Base-by-base conservation (phyloP, 2,329 filamentous ascomycete genomes). In the Didymella sp. region DNA sequence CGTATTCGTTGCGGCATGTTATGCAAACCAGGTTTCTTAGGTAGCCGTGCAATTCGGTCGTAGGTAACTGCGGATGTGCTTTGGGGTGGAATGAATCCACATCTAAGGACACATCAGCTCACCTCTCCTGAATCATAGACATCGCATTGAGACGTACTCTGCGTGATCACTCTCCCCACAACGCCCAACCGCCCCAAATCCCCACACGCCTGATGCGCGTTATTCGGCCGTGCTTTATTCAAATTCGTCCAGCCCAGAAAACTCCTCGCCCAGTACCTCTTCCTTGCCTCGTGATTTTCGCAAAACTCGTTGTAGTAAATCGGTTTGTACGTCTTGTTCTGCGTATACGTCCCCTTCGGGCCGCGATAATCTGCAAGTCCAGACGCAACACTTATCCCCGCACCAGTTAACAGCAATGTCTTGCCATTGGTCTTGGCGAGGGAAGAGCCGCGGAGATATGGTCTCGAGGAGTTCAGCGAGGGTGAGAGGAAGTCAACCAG, bases 271-370 rank as follows among this genome's bases (percentile, higher is more conserved):
- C 95, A 99, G 75, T 99, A 99, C 59, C 95, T 82, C 77, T 97
- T 95, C 63, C 95, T 83, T 12, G 90, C 87, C 74, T 93, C 91
- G 77, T 98, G 94, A 62, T 81, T 90, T 43, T 83, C 80, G 40
- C 92, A 77, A 71, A 98, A 99, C 74, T 99, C 95, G 75, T 92
- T 87, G 76, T 90, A 93, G 79, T 96, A 99, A 64, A 96, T 96
- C 28, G 94, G 95, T 2, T 90, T 87, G 73, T 96, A 97, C 13
- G 86, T 87, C 79, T 90, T 92, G 79, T 98, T 98, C 70, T 95
- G 84, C 40, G 92, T 89, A 74, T 99, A 99, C 8, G 94, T 98
- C 59, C 95, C 95, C 63, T 93, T 90, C 47, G 85, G 83, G 19
- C 95, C 95, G 52, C 95, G 84, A 76, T 99, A 99, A 77, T 99